phyloP scores from a whole-genome alignment of 176 grass and related monocot genomes.

The Elymus sibiricus region DNA sequence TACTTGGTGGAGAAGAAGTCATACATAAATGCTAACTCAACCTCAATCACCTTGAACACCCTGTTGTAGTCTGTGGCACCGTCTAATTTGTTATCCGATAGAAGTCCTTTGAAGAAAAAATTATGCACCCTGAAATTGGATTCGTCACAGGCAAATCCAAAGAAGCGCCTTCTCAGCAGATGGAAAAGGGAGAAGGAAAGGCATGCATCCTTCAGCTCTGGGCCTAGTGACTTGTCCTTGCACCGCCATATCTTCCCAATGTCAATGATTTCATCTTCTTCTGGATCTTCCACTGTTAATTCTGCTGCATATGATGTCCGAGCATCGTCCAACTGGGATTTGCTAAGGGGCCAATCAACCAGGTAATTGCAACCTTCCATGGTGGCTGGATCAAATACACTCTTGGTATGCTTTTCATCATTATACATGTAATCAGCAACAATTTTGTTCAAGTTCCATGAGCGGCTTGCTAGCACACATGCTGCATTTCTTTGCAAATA shows the following conservation, averaged over 20 bases:
- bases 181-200: too few relatives aligned
- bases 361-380: not conserved
- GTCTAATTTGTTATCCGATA: too few relatives aligned
- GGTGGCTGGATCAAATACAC: not conserved
- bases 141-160: too few relatives aligned
- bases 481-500: too few relatives aligned
- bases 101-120: not conserved
- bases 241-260: too few relatives aligned
- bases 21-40: slow-evolving; percentile 26
- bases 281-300: too few relatives aligned
- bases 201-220: too few relatives aligned
- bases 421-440: slow-evolving; percentile 25
- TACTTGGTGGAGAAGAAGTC: not conserved
- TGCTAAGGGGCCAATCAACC: not conserved
- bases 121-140: too few relatives aligned
- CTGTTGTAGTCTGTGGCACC: not conserved
- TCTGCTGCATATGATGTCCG: fast-evolving
- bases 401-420: not conserved
- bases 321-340: not conserved
- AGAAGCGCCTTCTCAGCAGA: too few relatives aligned
- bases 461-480: not conserved
- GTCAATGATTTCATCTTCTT: too few relatives aligned
- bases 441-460: not conserved
- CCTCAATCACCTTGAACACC: not conserved
- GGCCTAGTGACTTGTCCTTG: too few relatives aligned